Conservation (phyloP, 2,329 filamentous ascomycete genomes). For the Tricladium varicosporioides region DNA sequence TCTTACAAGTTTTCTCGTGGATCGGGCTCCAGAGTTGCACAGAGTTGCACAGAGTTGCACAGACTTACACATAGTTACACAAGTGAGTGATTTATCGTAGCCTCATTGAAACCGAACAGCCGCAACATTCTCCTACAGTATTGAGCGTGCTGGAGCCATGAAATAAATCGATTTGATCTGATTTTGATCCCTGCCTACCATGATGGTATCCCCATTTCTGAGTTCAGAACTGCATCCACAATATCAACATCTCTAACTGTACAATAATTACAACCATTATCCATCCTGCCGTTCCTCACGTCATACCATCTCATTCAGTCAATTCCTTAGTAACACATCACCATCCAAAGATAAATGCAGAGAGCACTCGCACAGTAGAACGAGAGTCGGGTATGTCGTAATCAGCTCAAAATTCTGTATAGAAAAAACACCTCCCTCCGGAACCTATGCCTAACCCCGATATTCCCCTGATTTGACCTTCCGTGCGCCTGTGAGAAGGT, state of each 20-base stretch:
- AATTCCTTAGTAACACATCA: neutral
- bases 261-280: constrained; percentile 6
- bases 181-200: neutral
- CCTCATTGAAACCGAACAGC: neutral
- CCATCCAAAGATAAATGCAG: neutral
- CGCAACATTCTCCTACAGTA: neutral
- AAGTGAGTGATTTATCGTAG: neutral
- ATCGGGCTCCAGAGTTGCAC: too few species aligned
- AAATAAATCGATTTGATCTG: neutral
- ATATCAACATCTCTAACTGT: constrained; percentile 1
- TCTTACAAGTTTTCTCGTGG: too few species aligned
- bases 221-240: neutral
- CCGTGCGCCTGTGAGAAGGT: neutral
- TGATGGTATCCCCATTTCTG: neutral
- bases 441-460: neutral
- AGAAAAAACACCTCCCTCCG: too few species aligned
- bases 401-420: neutral
- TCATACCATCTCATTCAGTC: neutral
- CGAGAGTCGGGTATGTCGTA: neutral
- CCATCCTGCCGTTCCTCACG: neutral
- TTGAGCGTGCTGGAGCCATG: neutral
- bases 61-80: too few species aligned
- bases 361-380: neutral
- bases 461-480: neutral
- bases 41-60: too few species aligned